Base-by-base conservation (phyloP, 2,329 filamentous ascomycete species). In the Myriangium duriaei region DNA sequence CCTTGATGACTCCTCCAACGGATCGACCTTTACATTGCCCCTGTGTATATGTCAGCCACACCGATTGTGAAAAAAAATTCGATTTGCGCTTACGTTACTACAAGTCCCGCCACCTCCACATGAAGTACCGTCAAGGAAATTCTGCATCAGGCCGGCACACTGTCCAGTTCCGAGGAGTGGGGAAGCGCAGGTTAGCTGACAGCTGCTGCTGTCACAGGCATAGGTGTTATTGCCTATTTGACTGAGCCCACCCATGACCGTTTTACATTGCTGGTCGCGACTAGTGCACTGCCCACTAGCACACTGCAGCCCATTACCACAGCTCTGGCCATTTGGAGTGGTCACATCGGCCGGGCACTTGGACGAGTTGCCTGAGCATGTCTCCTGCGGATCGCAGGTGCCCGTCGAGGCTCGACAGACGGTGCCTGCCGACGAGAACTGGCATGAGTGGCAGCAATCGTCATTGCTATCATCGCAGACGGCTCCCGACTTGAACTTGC, bases 271-370 rank as follows among this genome's bases (percentile, higher is more conserved):
- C 53, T 79, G 71, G 57, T 95, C 77, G 45, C 91, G 79, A 37
- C 81, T 91, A 3, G 91, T 98, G 60, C 91, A 98, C 60, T 96
- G 88, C 10, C 91, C 91, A 32, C 81, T 87, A 18, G 91, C 85
- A 55, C 91, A 98, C 19, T 73, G 63, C 19, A 96, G 70, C 2
- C 71, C 71, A 35, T 65, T 62, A 21, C 84, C 85, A 54, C 91
- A 98, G 12, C 62, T 60, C 3, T 72, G 65, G 21, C 76, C 91
- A 55, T 96, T 78, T 0, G 73, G 63, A 34, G 76, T 67, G 47
- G 75, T 81, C 36, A 65, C 49, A 56, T 98, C 85, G 1, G 61
- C 53, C 0, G 91, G 91, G 52, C 91, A 98, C 29, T 69, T 65
- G 11, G 82, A 74, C 6, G 70, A 68, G 34, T 60, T 72, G 40